Percentiles rank a stretch among this genome's conserved stretches.
phyloP scores from a whole-genome alignment of 495 filamentous ascomycete genomes.

The Trichoderma gamsii region DNA sequence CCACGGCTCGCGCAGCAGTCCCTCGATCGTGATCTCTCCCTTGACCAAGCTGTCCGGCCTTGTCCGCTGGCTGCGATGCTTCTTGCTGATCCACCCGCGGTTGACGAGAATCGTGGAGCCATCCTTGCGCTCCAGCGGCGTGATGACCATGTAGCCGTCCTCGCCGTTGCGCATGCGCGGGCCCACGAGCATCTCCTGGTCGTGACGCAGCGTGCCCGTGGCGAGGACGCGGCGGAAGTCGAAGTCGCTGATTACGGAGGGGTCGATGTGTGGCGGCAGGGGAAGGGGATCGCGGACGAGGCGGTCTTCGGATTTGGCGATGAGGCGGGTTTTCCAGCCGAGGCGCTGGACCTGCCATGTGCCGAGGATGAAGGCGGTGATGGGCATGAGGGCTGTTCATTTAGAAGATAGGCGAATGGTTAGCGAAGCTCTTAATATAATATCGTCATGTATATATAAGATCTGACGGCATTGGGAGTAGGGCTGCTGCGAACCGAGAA shows the following conservation, averaged over 20 bases:
- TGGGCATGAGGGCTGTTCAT: conserved; percentile 74
- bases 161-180: conserved; percentile 83
- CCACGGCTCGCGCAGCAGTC: conserved; percentile 81
- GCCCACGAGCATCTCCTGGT: conserved; percentile 92
- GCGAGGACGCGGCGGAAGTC: conserved; percentile 83
- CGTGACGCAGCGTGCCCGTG: conserved; percentile 71
- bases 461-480: no score
- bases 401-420: neutral
- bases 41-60: conserved; percentile 54
- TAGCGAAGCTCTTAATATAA: neutral
- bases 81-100: conserved; percentile 82
- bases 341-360: conserved; percentile 96
- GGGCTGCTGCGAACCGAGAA: conserved; percentile 52
- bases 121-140: conserved; percentile 68
- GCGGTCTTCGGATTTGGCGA: conserved; percentile 85
- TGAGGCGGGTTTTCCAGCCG: conserved; percentile 84
- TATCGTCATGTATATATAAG: no score
- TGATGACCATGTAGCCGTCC: conserved; percentile 85
- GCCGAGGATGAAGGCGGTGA: conserved; percentile 84
- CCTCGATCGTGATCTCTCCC: conserved; percentile 70
- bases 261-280: conserved; percentile 75
- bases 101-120: conserved; percentile 66
- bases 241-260: conserved; percentile 73
- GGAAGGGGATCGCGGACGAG: conserved; percentile 81
- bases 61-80: conserved; percentile 54